Base-by-base conservation (phyloP, 1,139 yeast genomes). In the Saccharomyces uvarum region DNA sequence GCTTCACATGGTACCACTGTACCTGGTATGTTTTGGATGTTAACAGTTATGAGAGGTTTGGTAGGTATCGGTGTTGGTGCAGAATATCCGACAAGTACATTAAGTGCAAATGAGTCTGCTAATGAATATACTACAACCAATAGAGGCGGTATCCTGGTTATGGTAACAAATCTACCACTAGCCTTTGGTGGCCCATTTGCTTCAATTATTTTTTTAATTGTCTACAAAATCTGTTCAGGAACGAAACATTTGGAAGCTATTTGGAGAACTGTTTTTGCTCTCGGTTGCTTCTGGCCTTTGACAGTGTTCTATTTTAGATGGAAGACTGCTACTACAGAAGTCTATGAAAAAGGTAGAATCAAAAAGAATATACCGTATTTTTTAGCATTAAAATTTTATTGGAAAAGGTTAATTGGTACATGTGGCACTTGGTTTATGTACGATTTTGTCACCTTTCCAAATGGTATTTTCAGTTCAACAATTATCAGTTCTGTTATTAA, bases 81-180 rank as follows among this genome's bases (percentile, higher is more conserved):
- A 52, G 98, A 91, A 73, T 91, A 91, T 69, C 96, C 97, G 49
- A 86, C 96, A 26, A 89, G 96, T 42, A 87, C 96, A 1, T 95
- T 91, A 28, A 95, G 96, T 50, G 89, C 96, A 60, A 91, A 97
- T 31, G 98, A 91, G 73, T 95, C 95, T 50, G 85, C 95, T 47
- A 83, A 86, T 56, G 75, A 81, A 63, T 75, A 90, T 64, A 88
- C 95, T 28, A 77, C 83, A 13, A 96, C 96, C 57, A 77, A 79
- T 57, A 85, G 98, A 75, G 91, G 91, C 74, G 78, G 97, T 71
- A 90, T 86, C 76, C 90, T 90, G 67, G 80, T 84, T 55, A 84
- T 93, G 86, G 89, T 90, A 71, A 91, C 98, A 51, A 88, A 90
- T 70, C 77, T 81, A 60, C 86, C 86, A 88, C 91, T 91, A 66